These are phyloP conservation scores for Stagonosporopsis rhizophila DNA, from an alignment of 2,329 filamentous ascomycete species.

Conservation along the genomic window DNA sequence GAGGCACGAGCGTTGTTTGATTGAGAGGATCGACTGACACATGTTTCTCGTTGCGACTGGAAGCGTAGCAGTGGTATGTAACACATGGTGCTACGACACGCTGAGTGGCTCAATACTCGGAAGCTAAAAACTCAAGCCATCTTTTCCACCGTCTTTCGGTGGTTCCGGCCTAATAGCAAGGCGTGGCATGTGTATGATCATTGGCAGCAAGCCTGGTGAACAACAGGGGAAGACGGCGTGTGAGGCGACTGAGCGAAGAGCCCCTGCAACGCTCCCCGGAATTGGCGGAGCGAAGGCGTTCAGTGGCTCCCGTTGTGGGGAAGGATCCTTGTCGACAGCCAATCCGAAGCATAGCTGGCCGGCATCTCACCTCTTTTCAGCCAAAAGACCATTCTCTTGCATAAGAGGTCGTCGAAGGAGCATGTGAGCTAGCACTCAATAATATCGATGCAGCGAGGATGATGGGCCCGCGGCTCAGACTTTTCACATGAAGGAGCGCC, in stretches of 20 bases:
- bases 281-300: constrained; percentile 8
- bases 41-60: constrained; percentile 22
- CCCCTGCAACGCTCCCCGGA: constrained; percentile 15
- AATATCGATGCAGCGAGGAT: constrained; percentile 17
- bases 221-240: constrained; percentile 10
- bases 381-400: constrained; percentile 22
- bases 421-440: constrained; percentile 27
- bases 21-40: constrained; percentile 25
- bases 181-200: constrained; percentile 8
- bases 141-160: constrained; percentile 16
- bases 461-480: constrained; percentile 17
- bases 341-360: constrained; percentile 24
- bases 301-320: constrained; percentile 18
- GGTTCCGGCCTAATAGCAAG: constrained; percentile 10
- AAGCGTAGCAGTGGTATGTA: constrained; percentile 8
- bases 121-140: constrained; percentile 14
- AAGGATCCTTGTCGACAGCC: constrained; percentile 18
- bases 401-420: constrained; percentile 19
- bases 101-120: constrained; percentile 23
- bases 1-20: constrained; percentile 26
- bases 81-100: constrained; percentile 14
- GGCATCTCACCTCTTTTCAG: constrained; percentile 26
- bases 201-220: constrained; percentile 22
- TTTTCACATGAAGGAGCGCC: constrained; percentile 32
- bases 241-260: constrained; percentile 8